Conservation (phyloP, 305 asterid species). For the Fraxinus xanthoxyloides region DNA sequence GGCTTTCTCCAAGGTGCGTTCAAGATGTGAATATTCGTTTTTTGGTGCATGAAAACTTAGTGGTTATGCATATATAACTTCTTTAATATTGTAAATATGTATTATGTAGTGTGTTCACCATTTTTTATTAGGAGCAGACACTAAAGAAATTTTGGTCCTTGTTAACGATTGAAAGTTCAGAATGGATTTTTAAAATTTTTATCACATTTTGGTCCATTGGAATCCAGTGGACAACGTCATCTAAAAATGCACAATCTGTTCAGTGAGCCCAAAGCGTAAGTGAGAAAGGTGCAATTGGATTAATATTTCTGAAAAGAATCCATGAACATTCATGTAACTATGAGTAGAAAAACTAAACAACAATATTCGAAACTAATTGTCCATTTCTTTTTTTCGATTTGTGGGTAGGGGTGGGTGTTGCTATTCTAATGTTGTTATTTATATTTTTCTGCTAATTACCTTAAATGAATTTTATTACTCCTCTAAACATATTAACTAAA, state of each 20-base stretch:
- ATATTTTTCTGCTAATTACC: neutral
- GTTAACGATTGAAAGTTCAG: neutral
- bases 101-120: neutral
- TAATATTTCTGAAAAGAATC: neutral
- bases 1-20: slow-evolving; percentile 89
- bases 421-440: neutral
- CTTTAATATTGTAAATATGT: neutral
- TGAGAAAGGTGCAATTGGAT: slow-evolving; percentile 4
- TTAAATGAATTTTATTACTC: neutral
- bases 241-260: slow-evolving; percentile 11
- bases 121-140: slow-evolving; percentile 9
- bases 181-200: neutral
- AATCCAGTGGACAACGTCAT: neutral
- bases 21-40: slow-evolving; percentile 6
- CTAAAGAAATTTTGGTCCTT: slow-evolving; percentile 7
- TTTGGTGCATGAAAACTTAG: neutral
- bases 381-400: neutral
- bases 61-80: neutral
- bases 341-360: slow-evolving; percentile 5
- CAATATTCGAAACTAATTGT: neutral
- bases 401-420: neutral
- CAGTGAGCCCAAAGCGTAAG: slow-evolving; percentile 1
- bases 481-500: neutral
- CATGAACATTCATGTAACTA: slow-evolving; percentile 5
- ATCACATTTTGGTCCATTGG: neutral